phyloP scores from a whole-genome alignment of 208 protist genomes.

The Trypanosoma platydactyli region DNA sequence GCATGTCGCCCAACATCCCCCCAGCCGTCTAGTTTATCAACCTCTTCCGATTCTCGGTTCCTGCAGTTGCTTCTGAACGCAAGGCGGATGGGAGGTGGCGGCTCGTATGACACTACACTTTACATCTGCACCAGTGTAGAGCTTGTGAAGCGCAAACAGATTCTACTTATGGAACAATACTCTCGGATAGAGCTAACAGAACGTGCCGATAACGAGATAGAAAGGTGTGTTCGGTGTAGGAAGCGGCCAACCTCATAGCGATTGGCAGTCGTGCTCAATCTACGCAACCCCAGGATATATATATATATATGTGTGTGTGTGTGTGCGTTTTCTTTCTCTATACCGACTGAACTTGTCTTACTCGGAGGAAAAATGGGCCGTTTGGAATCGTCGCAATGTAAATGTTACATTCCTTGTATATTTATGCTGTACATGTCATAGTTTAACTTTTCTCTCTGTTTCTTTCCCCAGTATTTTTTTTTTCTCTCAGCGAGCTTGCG shows the following conservation, averaged over 20 bases:
- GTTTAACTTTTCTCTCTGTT: no score
- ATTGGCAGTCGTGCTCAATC: constrained; percentile 32
- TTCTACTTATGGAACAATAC: constrained; percentile 17
- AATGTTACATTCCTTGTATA: no score
- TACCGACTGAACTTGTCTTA: no score
- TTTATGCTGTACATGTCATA: no score
- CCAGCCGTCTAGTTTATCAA: no score
- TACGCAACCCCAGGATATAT: constrained; percentile 30
- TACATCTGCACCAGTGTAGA: constrained; percentile 26
- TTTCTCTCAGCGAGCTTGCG: no score
- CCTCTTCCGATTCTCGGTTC: background rate
- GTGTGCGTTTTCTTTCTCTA: no score
- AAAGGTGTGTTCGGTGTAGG: constrained; percentile 25
- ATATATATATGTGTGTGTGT: no score
- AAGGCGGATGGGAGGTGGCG: background rate
- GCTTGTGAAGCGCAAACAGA: constrained; percentile 22
- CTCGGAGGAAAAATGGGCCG: no score
- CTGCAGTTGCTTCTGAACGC: background rate
- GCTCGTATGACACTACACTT: constrained; percentile 10
- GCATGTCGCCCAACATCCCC: no score
- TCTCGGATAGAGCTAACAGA: constrained; percentile 13
- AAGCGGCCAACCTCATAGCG: constrained; percentile 37
- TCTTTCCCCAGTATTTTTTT: no score
- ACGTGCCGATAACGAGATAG: background rate
- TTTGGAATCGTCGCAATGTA: no score